Evolutionary conservation across 2,329 filamentous ascomycete genomes (phyloP), one percentile per base, ranked within the genome.

Genomic region (Aspergillus intermedius): DNA sequence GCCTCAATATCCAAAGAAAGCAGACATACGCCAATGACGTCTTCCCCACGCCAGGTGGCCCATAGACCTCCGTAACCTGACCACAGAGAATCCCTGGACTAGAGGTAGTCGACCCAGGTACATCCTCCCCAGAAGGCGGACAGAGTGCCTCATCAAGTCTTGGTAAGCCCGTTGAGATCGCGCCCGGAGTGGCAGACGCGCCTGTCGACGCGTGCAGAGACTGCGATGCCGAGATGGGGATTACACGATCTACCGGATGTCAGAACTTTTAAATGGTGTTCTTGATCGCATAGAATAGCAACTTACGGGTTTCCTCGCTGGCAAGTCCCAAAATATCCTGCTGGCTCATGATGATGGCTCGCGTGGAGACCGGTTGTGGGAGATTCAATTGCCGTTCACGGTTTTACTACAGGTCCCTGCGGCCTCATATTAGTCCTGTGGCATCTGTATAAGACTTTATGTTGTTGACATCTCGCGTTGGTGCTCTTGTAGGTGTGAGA

Each of bases 61-160:
- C 91, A 79, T 88, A 95, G 44, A 95, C 73, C 68, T 97, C 91
- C 3, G 87, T 87, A 39, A 95, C 77, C 65, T 89, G 87, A 12
- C 90, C 88, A 49, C 83, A 81, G 51, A 78, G 78, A 43, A 95
- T 74, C 3, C 89, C 90, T 15, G 34, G 22, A 55, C 56, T 30
- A 47, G 46, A 9, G 35, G 48, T 34, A 17, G 25, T 28, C 10
- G 45, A 35, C 17, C 47, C 53, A 5, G 53, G 46, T 3, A 54
- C 9, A 23, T 53, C 54, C 44, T 61, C 57, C 9, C 54, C 41
- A 9, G 45, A 37, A 9, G 46, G 45, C 9, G 47, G 42, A n/a
- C 42, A 46, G 10, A 65, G 44, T 7, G 61, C 62, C 49, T 62
- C 65, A 60, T 82, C 74, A 37, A 81, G 72, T 47, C 68, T 69